These are phyloP conservation scores for Yarrowia sp. DNA, from an alignment of 805 yeast species.

Conservation along the genomic window DNA sequence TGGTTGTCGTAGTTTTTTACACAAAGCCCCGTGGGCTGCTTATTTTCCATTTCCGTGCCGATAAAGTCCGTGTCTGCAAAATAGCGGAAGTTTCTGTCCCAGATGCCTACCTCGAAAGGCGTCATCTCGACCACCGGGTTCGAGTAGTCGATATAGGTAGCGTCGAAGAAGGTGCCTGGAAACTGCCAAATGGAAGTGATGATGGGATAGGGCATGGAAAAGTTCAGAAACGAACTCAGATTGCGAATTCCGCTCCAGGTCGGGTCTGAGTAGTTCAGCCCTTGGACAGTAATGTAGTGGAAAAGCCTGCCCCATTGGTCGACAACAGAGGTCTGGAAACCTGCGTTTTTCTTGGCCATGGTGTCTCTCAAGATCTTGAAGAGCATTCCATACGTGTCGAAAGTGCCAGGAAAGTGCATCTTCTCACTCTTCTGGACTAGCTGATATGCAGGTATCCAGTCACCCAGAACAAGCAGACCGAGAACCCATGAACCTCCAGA, in stretches of 20 bases:
- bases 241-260: conserved; percentile 53
- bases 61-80: conserved; percentile 57
- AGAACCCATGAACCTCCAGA: conserved; percentile 77
- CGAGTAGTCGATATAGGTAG: conserved; percentile 59
- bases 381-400: conserved; percentile 62
- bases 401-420: conserved; percentile 41
- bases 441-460: conserved; percentile 35
- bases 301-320: conserved; percentile 1
- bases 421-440: conserved; percentile 14
- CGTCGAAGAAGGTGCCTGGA: conserved; percentile 49
- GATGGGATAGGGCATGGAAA: background rate
- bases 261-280: conserved; percentile 60
- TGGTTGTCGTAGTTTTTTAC: background rate
- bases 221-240: background rate
- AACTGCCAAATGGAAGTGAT: background rate
- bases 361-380: conserved; percentile 68
- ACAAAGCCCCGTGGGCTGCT: background rate
- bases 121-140: conserved; percentile 45
- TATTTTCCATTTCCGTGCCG: background rate
- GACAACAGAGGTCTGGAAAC: background rate
- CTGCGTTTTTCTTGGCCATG: background rate
- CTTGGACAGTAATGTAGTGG: conserved; percentile 41
- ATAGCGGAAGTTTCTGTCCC: conserved; percentile 66
- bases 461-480: conserved; percentile 46
- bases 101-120: conserved; percentile 70